Base-by-base conservation (phyloP, 2,329 filamentous ascomycete genomes). In the Stagonosporopsis tanaceti region DNA sequence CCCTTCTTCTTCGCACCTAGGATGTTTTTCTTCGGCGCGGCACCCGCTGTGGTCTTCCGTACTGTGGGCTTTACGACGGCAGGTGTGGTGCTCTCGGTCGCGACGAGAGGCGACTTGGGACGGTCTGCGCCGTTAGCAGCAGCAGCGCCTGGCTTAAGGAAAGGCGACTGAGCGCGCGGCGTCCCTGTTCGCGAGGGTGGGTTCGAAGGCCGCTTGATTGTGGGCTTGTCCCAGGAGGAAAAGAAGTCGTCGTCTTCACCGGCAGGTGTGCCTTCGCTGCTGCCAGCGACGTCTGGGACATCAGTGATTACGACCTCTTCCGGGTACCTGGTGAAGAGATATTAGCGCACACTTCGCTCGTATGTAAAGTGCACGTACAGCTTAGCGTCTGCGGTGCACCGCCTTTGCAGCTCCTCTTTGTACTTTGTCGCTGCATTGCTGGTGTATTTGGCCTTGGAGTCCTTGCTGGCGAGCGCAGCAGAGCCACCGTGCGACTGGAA, bases 191-290 rank as follows among this genome's bases (percentile, higher is more conserved):
- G 89, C 35, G 94, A 97, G 40, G 95, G 86, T 15, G 95, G 94
- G 65, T 96, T 96, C 63, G 92, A 97, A 34, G 94, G 94, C 68
- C 93, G 89, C 84, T 98, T 99, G 80, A 99, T 96, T 4, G 93
- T 87, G 22, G 95, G 95, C 81, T 98, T 97, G 74, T 98, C 95
- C 95, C 94, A 99, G 0, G 93, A 97, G 9, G 94, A 97, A 80
- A 99, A 99, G 83, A 99, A 99, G 76, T 98, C 95, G 72, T 97
- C 93, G 20, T 89, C 88, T 66, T 97, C 93, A 65, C 88, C 90
- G 42, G 90, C 85, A n/a, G 93, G 91, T 11, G 92, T 96, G 64
- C 86, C 88, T 59, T 92, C 89, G 50, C 80, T 80, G 50, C 79
- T 80, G 41, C 74, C 67, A 46, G 84, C 81, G 24, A 80, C 81